Evolutionary conservation across 345 rosid species (phyloP).

Genomic region (Eucalyptus sp.): DNA sequence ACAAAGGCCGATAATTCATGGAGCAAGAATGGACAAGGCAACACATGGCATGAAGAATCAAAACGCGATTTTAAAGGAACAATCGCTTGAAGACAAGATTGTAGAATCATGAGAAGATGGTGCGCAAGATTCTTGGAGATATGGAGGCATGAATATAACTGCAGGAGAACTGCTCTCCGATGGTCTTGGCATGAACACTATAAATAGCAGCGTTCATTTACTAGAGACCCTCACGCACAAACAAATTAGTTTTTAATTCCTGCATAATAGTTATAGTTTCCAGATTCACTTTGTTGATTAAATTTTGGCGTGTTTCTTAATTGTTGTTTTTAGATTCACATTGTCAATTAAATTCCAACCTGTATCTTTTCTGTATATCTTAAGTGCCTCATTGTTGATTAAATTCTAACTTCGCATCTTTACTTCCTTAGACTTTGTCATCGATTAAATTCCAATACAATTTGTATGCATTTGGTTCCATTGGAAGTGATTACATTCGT

Average conservation of each 20-base stretch:
- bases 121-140: neutral
- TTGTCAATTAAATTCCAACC: accelerated
- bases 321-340: neutral
- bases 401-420: too few species aligned
- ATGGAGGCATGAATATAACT: neutral
- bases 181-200: neutral
- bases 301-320: neutral
- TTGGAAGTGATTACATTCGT: neutral
- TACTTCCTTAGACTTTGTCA: neutral
- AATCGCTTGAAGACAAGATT: neutral
- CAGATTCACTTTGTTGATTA: neutral
- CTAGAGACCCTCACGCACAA: neutral
- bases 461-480: neutral
- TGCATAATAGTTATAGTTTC: neutral
- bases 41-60: neutral
- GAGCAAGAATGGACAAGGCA: neutral
- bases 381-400: neutral
- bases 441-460: too few species aligned
- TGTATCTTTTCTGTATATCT: neutral
- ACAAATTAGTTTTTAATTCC: too few species aligned
- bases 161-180: too few species aligned
- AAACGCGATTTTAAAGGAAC: neutral
- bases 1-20: neutral
- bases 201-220: neutral
- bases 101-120: neutral